Evolutionary conservation across 768 basidiomycete genomes (phyloP), one percentile per base, ranked within the genome.

Genomic region (Auriscalpium orientale): DNA sequence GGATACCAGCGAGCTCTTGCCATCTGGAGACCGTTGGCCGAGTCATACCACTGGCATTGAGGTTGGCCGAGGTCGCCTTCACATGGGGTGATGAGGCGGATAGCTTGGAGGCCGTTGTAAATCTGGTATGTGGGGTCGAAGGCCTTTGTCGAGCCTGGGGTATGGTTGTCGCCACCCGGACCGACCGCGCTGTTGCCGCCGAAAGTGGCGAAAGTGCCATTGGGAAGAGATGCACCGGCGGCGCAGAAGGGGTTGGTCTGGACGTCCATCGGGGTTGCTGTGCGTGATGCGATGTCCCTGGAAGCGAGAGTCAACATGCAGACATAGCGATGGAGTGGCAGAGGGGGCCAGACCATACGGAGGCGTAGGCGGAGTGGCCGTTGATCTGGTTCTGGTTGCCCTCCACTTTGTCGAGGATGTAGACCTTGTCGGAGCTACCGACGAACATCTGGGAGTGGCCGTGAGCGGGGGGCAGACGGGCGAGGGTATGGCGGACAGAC

Each of bases 331-430:
- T 16, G 8, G 20, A 3, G 8, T 33, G 3, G 16, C 36, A 34
- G 16, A 50, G 13, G 12, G 20, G 15, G 33, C 58, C 71, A 16
- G 22, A 84, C 84, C 84, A 91, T 16, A 84, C 82, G 0, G 85
- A 67, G 20, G 81, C 89, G 82, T 85, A 88, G 1, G 86, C 85
- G 11, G 90, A 76, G 70, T 90, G 89, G 1, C 80, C 82, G 56
- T 79, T 74, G 58, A 92, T 76, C 61, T 76, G 71, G 4, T 79
- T 79, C 3, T 76, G 75, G 66, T 94, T 93, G 35, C 81, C 82
- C 66, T 93, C 90, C 1, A 85, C 82, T 73, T 97, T 97, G 75
- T 97, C 93, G n/a, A 94, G 72, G 20, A 94, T 87, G 71, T 94
- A 95, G 36, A 95, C 87, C 67, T 84, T 90, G 62, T 90, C 74